phyloP scores from a whole-genome alignment of 345 rosid genomes.

The Hevea brasiliensis region DNA sequence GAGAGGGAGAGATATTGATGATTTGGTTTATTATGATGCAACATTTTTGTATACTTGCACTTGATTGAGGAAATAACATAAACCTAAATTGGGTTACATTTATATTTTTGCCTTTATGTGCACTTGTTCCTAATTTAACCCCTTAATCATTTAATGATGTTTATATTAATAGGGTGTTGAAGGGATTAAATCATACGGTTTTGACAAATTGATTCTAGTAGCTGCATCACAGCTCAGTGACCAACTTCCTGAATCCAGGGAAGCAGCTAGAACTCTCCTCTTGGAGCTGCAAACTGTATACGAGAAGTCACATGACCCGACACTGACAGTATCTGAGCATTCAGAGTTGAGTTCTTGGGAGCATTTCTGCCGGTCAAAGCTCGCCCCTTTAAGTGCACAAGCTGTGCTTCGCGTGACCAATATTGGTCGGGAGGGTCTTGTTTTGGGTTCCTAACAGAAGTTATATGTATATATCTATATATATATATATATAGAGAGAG shows the following conservation, averaged over 20 bases:
- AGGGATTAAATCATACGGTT: slow-evolving; percentile 79
- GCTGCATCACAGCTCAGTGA: slow-evolving; percentile 92
- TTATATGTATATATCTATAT: no score
- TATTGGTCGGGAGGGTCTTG: slow-evolving; percentile 53
- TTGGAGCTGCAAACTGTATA: slow-evolving; percentile 73
- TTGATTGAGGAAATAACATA: background rate
- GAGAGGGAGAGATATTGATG: no score
- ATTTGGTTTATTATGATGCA: no score
- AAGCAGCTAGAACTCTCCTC: slow-evolving; percentile 84
- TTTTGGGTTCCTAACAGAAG: slow-evolving; percentile 49
- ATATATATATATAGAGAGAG: no score
- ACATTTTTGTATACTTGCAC: no score
- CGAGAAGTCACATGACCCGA: slow-evolving; percentile 46
- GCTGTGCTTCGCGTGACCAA: slow-evolving; percentile 91
- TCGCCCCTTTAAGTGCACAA: slow-evolving; percentile 76
- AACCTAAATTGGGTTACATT: background rate
- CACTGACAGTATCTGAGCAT: slow-evolving; percentile 37
- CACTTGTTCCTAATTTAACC: background rate
- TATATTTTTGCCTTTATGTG: background rate
- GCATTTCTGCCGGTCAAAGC: slow-evolving; percentile 74
- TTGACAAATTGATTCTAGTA: slow-evolving; percentile 72
- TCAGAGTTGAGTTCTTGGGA: slow-evolving; percentile 70
- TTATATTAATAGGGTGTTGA: slow-evolving; percentile 62
- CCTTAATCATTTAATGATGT: background rate
- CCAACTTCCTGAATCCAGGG: slow-evolving; percentile 94